Conservation (phyloP, 73 alveolate genomes). For the Stentor coeruleus region DNA sequence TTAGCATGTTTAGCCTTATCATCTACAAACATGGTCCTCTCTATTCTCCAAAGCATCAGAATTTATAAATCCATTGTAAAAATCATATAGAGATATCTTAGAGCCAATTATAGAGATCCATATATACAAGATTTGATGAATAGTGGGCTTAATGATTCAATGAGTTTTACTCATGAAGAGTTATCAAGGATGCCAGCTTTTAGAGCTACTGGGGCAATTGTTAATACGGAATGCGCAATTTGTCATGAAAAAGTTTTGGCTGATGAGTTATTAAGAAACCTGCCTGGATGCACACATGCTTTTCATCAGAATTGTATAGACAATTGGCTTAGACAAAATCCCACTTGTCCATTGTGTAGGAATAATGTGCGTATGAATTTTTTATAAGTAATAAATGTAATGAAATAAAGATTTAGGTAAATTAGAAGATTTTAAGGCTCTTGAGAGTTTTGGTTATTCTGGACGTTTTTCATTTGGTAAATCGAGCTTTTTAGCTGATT, state of each 20-base stretch:
- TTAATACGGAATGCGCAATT: slow-evolving; percentile 18
- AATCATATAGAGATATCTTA: not conserved
- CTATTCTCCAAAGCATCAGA: not conserved
- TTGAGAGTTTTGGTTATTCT: too few species aligned
- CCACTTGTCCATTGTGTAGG: not conserved
- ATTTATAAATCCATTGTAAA: not conserved
- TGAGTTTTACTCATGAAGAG: not conserved
- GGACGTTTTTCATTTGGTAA: too few species aligned
- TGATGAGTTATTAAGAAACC: slow-evolving; percentile 17
- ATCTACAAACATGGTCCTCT: not conserved
- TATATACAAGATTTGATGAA: not conserved
- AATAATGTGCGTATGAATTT: not conserved
- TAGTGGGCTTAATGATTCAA: not conserved
- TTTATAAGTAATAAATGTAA: too few species aligned
- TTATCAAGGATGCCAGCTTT: not conserved
- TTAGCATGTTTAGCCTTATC: not conserved
- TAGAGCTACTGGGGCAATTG: not conserved
- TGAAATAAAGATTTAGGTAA: too few species aligned
- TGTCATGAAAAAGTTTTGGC: slow-evolving; percentile 31
- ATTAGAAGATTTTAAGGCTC: too few species aligned
- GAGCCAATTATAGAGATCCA: not conserved
- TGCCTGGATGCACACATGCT: slow-evolving; percentile 59
- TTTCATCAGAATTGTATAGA: slow-evolving; percentile 72
- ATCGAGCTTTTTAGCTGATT: too few species aligned
- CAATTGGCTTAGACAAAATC: slow-evolving; percentile 47